phyloP scores from a whole-genome alignment of 176 grass and related monocot genomes.

The Oryza rufipogon region DNA sequence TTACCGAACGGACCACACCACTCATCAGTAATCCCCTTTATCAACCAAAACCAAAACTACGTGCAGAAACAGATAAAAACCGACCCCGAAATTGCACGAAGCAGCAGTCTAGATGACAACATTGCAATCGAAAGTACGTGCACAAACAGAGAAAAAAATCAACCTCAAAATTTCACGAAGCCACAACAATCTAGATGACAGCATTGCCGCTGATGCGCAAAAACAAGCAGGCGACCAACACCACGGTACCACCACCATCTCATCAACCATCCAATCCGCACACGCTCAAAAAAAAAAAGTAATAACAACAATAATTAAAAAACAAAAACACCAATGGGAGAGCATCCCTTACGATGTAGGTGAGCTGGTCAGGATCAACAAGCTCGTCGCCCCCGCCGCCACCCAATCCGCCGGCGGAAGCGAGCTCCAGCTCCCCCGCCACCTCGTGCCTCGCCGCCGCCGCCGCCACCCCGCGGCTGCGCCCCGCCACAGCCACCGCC shows the following conservation, averaged over 20 bases:
- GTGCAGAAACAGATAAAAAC: neutral
- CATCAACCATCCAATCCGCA: slow-evolving; percentile 12
- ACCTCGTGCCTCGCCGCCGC: slow-evolving; percentile 33
- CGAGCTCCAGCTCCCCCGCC: slow-evolving; percentile 62
- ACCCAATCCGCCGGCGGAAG: neutral
- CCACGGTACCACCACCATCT: slow-evolving; percentile 5
- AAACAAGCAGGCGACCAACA: neutral
- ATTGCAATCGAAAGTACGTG: neutral
- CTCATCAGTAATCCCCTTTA: neutral
- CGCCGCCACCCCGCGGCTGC: neutral
- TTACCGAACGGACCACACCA: neutral
- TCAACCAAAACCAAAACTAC: slow-evolving; percentile 5
- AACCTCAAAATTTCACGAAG: neutral
- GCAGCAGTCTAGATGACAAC: neutral
- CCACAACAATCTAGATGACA: neutral
- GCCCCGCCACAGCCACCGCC: no score
- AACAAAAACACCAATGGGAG: neutral
- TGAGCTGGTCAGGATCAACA: slow-evolving; percentile 49
- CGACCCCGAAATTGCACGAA: neutral
- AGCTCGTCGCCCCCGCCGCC: slow-evolving; percentile 5
- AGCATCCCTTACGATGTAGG: slow-evolving; percentile 63
- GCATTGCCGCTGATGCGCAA: neutral
- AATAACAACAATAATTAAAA: no score
- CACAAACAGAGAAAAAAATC: neutral
- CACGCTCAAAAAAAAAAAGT: neutral